Conservation (phyloP, 371 early-diverging fungal species). For the Actinomortierella wolfii region DNA sequence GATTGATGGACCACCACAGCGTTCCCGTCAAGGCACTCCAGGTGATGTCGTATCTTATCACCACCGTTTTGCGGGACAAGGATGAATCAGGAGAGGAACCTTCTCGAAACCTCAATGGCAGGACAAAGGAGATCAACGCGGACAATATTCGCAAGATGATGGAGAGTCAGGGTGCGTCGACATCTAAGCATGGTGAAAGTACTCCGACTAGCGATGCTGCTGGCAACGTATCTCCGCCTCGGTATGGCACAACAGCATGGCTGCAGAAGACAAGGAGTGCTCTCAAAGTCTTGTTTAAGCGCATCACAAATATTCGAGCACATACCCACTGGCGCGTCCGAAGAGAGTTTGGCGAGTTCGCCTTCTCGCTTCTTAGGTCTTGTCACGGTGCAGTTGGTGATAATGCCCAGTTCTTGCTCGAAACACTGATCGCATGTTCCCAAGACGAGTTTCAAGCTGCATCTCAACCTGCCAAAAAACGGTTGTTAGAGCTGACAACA, state of each 20-base stretch:
- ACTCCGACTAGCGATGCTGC: not conserved
- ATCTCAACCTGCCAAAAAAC: not conserved
- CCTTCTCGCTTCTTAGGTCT: conserved; percentile 19
- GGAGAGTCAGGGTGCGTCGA: conserved; percentile 7
- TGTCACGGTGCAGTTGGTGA: conserved; percentile 14
- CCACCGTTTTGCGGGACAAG: conserved; percentile 6
- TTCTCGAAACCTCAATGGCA: not conserved
- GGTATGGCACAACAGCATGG: conserved; percentile 23
- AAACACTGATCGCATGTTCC: conserved; percentile 32
- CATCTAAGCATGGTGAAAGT: not conserved
- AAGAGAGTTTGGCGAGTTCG: conserved; percentile 16
- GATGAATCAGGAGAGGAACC: not conserved
- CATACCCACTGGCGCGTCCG: conserved; percentile 42
- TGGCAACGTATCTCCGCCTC: not conserved
- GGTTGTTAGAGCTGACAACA: conserved; percentile 9
- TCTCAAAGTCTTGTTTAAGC: conserved; percentile 18
- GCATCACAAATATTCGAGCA: conserved; percentile 12
- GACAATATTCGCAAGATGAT: conserved; percentile 28
- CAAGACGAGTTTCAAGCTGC: conserved; percentile 30
- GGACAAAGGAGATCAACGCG: not conserved
- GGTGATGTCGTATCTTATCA: conserved; percentile 21
- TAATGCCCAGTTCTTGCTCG: conserved; percentile 25
- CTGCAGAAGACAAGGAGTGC: conserved; percentile 10
- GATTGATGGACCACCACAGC: conserved; percentile 32
- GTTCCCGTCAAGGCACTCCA: conserved; percentile 16